Conservation (phyloP, 495 filamentous ascomycete genomes). For the Tuber magnatum region DNA sequence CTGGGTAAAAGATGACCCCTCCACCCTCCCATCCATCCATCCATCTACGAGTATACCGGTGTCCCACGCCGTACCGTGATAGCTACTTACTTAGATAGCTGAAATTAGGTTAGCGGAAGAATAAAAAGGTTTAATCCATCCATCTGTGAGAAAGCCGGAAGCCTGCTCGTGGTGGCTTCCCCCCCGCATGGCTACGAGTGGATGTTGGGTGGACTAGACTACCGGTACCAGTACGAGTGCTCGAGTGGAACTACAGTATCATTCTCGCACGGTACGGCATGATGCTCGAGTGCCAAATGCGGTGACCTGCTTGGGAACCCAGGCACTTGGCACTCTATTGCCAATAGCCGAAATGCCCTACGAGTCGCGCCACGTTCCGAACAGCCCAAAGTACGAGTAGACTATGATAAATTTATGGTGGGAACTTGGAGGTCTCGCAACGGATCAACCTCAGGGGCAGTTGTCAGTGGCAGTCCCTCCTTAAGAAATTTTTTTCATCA, state of each 20-base stretch:
- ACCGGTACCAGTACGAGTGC: no score
- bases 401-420: no score
- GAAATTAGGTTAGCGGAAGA: no score
- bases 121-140: no score
- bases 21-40: not conserved
- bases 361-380: not conserved
- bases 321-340: not conserved
- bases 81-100: no score
- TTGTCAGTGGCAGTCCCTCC: not conserved
- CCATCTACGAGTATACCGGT: no score
- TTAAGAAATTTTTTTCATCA: not conserved
- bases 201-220: not conserved
- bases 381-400: not conserved
- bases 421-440: not conserved
- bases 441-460: not conserved
- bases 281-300: not conserved
- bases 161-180: not conserved
- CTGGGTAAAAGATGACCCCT: conserved; percentile 2
- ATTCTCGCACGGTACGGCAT: no score
- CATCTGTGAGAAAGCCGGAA: not conserved
- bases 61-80: no score
- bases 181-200: not conserved
- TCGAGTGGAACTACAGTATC: no score
- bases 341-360: not conserved
- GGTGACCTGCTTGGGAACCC: not conserved